phyloP scores from a whole-genome alignment of 441 rosid species.

The Jatropha multifida region DNA sequence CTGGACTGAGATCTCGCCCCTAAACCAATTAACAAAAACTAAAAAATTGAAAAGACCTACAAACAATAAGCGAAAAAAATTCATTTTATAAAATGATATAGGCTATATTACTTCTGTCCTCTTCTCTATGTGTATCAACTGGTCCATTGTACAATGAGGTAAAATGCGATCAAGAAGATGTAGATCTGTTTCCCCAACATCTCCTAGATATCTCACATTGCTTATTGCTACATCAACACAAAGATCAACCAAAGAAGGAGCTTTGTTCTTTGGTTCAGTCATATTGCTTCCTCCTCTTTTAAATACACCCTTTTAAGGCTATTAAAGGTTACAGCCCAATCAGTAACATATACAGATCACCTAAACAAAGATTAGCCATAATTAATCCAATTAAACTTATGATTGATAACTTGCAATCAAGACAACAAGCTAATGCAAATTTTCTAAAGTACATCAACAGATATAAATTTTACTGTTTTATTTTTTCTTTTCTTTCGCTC shows the following conservation, averaged over 20 bases:
- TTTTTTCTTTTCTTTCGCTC: background rate
- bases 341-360: background rate
- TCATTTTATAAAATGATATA: background rate
- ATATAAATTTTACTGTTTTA: too few relatives aligned
- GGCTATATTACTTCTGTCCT: slow-evolving; percentile 46
- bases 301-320: background rate
- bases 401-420: background rate
- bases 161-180: slow-evolving; percentile 73
- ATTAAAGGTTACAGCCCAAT: background rate
- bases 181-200: slow-evolving; percentile 82
- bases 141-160: slow-evolving; percentile 71
- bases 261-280: slow-evolving; percentile 22
- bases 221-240: slow-evolving; percentile 55
- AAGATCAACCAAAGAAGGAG: slow-evolving; percentile 80
- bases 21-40: slow-evolving; percentile 21
- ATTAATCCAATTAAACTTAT: background rate
- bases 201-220: slow-evolving; percentile 68
- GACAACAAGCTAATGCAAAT: background rate
- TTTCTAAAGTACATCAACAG: background rate
- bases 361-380: background rate
- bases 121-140: slow-evolving; percentile 70
- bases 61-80: background rate
- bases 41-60: background rate
- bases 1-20: slow-evolving; percentile 81
- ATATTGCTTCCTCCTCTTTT: slow-evolving; percentile 10